phyloP scores from a whole-genome alignment of 2,329 filamentous ascomycete genomes.

The Alternaria solani region DNA sequence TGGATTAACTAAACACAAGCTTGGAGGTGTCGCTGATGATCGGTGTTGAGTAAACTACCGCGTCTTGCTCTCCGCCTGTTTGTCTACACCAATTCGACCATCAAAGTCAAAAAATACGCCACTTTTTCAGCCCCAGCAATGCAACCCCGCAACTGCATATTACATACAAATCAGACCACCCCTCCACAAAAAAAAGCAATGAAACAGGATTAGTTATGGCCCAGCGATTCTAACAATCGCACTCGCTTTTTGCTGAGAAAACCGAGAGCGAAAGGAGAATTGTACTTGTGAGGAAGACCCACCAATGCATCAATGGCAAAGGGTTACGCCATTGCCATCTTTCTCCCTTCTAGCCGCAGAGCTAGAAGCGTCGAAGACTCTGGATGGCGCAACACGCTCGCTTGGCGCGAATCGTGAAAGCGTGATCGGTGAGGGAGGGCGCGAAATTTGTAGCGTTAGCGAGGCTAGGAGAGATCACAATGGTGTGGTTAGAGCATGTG shows the following conservation, averaged over 20 bases:
- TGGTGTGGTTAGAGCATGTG: constrained; percentile 11
- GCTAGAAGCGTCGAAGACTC: constrained; percentile 27
- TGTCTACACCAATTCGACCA: constrained; percentile 3
- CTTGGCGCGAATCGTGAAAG: constrained; percentile 14
- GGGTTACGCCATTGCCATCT: constrained; percentile 1
- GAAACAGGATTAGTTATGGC: neutral
- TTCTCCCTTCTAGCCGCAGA: constrained; percentile 17
- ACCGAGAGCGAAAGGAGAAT: constrained; percentile 3
- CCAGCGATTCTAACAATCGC: neutral
- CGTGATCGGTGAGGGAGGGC: constrained; percentile 18
- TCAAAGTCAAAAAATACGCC: constrained; percentile 10
- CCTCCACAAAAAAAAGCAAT: neutral
- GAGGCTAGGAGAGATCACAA: constrained; percentile 8
- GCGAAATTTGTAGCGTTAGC: constrained; percentile 11
- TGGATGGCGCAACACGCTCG: constrained; percentile 22
- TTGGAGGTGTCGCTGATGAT: neutral
- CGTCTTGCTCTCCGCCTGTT: constrained; percentile 7
- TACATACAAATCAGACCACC: neutral
- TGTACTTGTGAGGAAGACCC: neutral
- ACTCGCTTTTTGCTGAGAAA: neutral
- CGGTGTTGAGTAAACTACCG: constrained; percentile 1
- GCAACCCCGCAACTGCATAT: constrained; percentile 15
- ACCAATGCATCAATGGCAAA: neutral
- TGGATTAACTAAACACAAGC: constrained; percentile 1
- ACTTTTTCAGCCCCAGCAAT: constrained; percentile 6